phyloP scores from a whole-genome alignment of 305 asterid species.

The Fraxinus platypoda region DNA sequence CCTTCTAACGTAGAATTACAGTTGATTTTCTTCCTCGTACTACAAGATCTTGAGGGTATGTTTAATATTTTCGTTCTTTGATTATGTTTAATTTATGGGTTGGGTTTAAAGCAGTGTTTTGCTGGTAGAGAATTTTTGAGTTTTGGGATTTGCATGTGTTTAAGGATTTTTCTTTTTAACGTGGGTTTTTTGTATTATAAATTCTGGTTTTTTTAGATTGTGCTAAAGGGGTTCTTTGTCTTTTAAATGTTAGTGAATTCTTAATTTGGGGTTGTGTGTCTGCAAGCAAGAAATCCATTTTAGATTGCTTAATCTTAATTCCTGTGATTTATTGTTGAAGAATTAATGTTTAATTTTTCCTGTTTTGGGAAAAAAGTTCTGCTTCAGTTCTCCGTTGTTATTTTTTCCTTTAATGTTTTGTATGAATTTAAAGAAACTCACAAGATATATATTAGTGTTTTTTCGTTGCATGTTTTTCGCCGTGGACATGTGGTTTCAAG shows the following conservation, averaged over 20 bases:
- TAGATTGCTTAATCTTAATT: conserved; percentile 24
- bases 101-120: background rate
- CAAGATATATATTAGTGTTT: background rate
- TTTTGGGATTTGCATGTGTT: background rate
- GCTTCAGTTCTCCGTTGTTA: background rate
- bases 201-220: background rate
- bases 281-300: conserved; percentile 11
- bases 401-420: conserved; percentile 11
- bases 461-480: background rate
- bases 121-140: background rate
- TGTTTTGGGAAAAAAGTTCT: background rate
- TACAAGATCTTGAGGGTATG: conserved; percentile 23
- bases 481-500: background rate
- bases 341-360: background rate
- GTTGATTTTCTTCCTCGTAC: background rate
- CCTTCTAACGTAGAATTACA: conserved; percentile 11
- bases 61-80: conserved; percentile 27
- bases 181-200: background rate
- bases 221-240: background rate
- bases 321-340: conserved; percentile 34
- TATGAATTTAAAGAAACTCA: background rate
- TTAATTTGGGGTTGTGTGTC: background rate
- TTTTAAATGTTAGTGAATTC: background rate
- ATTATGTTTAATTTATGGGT: background rate
- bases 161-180: background rate